Conservation (phyloP, 75 land plant genomes). For the Chamaecyparis obtusa region DNA sequence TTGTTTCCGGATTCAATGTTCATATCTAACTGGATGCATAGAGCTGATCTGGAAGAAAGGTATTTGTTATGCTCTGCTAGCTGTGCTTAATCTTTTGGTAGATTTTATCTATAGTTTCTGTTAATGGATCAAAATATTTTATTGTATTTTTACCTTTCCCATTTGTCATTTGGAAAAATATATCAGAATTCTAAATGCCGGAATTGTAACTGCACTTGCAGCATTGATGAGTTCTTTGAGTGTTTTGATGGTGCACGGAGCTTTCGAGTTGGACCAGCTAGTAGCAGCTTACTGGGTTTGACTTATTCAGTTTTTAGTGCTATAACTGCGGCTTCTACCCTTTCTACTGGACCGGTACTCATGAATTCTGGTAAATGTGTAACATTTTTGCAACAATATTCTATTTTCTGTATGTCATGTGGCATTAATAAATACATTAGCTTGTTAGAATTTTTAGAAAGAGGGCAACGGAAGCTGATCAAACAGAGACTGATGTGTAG, state of each 20-base stretch:
- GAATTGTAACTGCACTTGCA: slow-evolving; percentile 33
- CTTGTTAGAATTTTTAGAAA: not conserved
- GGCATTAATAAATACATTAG: not conserved
- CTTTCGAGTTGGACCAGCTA: slow-evolving; percentile 38
- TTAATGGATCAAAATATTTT: not conserved
- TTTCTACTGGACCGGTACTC: slow-evolving; percentile 64
- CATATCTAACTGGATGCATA: slow-evolving; percentile 85
- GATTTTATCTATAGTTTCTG: not conserved
- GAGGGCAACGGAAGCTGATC: not conserved
- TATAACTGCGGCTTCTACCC: slow-evolving; percentile 77
- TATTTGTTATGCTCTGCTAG: slow-evolving; percentile 22
- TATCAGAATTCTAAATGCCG: not conserved
- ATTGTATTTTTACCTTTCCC: not conserved
- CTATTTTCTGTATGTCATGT: not conserved
- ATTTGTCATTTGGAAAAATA: not conserved
- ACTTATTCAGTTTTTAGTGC: slow-evolving; percentile 85
- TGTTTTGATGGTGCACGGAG: slow-evolving; percentile 84
- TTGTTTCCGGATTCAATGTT: slow-evolving; percentile 56
- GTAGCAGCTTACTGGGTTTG: slow-evolving; percentile 78
- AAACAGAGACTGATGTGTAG: not conserved
- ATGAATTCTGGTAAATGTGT: slow-evolving; percentile 46
- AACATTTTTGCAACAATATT: not conserved
- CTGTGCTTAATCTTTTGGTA: slow-evolving; percentile 13
- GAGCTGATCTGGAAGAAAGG: slow-evolving; percentile 72
- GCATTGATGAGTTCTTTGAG: slow-evolving; percentile 93